A percentile compares a stretch with the other conserved stretches of the same genome.
These are phyloP conservation scores for Coemansia guatemalensis DNA, from an alignment of 192 early-diverging fungal genomes.

Conservation along the genomic window DNA sequence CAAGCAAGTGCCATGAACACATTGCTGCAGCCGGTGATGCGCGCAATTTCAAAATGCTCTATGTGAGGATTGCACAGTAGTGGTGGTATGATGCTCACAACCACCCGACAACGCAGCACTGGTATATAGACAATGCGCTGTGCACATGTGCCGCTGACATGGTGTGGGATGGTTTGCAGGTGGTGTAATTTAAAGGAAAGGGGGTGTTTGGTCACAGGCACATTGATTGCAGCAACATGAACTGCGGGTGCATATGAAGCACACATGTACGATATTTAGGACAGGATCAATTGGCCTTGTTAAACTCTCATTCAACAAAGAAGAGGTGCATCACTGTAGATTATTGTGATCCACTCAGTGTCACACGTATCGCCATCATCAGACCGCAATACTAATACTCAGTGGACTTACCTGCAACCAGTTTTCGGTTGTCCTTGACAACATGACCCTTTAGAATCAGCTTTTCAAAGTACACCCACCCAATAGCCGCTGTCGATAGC, in stretches of 20 bases:
- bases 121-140: too few species aligned
- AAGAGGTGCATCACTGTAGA: background rate
- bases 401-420: conserved; percentile 44
- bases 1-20: too few species aligned
- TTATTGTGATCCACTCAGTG: conserved; percentile 10
- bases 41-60: too few species aligned
- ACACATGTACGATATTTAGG: too few species aligned
- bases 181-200: too few species aligned
- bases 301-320: background rate
- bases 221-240: conserved; percentile 8
- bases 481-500: conserved; percentile 82
- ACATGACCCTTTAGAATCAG: conserved; percentile 77
- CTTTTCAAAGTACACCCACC: conserved; percentile 96
- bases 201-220: conserved; percentile 1
- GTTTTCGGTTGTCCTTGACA: conserved; percentile 68
- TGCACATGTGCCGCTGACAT: too few species aligned
- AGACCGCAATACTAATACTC: background rate
- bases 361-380: background rate
- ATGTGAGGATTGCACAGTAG: too few species aligned
- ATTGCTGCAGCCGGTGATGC: too few species aligned
- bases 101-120: too few species aligned
- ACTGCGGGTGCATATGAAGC: background rate
- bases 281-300: too few species aligned
- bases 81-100: too few species aligned
- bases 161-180: too few species aligned